These are phyloP conservation scores for Suhomyces bribrorum DNA, from an alignment of 1,139 yeast genomes.

Conservation along the genomic window DNA sequence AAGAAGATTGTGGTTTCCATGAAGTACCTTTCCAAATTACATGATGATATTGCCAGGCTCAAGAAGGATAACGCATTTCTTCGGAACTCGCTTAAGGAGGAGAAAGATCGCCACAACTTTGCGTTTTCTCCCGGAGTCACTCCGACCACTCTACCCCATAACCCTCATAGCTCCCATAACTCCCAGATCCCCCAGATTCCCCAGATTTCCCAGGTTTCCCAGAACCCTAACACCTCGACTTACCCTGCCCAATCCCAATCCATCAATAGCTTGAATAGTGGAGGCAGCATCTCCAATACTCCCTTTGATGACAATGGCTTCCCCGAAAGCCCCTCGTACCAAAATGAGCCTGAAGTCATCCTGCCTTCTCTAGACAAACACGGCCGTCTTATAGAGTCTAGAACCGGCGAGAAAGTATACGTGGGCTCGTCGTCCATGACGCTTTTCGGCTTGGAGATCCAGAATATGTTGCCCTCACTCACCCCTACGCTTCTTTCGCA, in stretches of 20 bases:
- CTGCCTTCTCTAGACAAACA: conserved; percentile 70
- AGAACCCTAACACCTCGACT: too few species aligned
- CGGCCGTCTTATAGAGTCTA: conserved; percentile 68
- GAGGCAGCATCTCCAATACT: conserved; percentile 1
- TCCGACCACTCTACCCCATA: background rate
- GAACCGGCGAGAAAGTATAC: conserved; percentile 73
- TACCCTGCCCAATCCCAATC: too few species aligned
- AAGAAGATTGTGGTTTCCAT: conserved; percentile 76
- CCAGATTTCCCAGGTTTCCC: too few species aligned
- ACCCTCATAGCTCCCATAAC: too few species aligned
- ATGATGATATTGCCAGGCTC: conserved; percentile 60
- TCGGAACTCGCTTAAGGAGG: conserved; percentile 46
- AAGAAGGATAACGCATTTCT: conserved; percentile 57
- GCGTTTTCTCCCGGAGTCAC: background rate
- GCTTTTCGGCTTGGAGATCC: conserved; percentile 72
- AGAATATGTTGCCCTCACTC: conserved; percentile 52
- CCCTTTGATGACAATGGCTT: background rate
- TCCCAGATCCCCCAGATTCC: too few species aligned
- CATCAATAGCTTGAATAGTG: conserved; percentile 1
- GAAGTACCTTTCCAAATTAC: conserved; percentile 68
- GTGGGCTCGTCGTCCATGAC: conserved; percentile 86
- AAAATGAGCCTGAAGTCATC: conserved; percentile 42
- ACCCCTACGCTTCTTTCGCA: conserved; percentile 16
- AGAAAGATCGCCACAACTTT: conserved; percentile 12
- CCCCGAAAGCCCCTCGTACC: background rate